Evolutionary conservation across 2,329 filamentous ascomycete genomes (phyloP), one percentile per base, ranked within the genome.

Genomic region (Colletotrichum tropicicola): DNA sequence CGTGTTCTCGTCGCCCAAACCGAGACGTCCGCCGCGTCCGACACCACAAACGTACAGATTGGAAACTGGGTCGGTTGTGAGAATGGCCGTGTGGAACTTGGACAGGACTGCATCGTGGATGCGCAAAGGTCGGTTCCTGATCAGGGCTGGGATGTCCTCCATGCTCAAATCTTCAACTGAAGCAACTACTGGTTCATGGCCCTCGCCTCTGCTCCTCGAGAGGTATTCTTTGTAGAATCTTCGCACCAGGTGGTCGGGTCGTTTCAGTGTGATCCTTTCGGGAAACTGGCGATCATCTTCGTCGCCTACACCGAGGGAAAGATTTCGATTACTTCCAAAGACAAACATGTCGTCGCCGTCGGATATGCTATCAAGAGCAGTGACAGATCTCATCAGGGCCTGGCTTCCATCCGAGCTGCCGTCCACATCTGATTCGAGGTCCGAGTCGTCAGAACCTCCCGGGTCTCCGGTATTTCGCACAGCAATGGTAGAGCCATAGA

Each of bases 271-370:
- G 10, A 98, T 89, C 9, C 93, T 91, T 75, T 98, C 96, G 0
- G 96, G 96, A 72, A 91, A 97, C 68, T 98, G 94, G 3, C 96
- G 89, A 74, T 99, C 95, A 75, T 98, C 94, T 72, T 97, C 91
- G 73, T 99, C 94, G n/a, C 94, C 94, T 65, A 98, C 91, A 1
- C 96, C 96, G 21, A 99, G 86, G 0, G 92, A 96, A 9, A 97
- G 80, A 70, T 99, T 99, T 73, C 96, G 97, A 79, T 98, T 99
- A 78, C 94, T 98, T 52, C 96, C 96, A 78, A 98, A 98, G 1
- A 93, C 91, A 72, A 93, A 98, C 1, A 98, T 81, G 73, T 99
- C 96, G 72, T 97, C 93, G 8, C 93, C 95, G 27, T 72, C 68
- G 3, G 68, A 61, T 1, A 66, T 61, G 4, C 52, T 61, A 23